A percentile compares a stretch with the other conserved stretches of the same genome.
phyloP scores from a whole-genome alignment of 371 early-diverging fungal species.

The Capillidium rhysosporum region DNA sequence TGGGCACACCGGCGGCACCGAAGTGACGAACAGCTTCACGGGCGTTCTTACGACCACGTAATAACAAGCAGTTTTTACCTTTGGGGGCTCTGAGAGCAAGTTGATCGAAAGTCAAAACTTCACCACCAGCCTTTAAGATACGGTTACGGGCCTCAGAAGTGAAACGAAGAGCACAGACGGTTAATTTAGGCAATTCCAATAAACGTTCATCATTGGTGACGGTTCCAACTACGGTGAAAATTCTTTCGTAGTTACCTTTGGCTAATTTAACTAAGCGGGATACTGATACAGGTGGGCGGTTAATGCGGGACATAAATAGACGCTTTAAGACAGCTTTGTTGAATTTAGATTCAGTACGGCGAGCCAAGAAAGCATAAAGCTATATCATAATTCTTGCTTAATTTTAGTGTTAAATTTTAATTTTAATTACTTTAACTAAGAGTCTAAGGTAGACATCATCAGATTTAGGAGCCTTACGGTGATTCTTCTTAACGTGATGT shows the following conservation, averaged over 20 bases:
- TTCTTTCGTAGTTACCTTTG: slow-evolving; percentile 52
- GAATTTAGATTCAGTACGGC: slow-evolving; percentile 93
- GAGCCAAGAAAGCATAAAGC: slow-evolving; percentile 96
- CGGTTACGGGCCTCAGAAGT: slow-evolving; percentile 90
- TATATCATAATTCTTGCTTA: slow-evolving; percentile 12
- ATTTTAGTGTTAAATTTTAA: not conserved
- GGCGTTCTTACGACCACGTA: slow-evolving; percentile 80
- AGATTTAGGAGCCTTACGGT: slow-evolving; percentile 72
- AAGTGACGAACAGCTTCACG: slow-evolving; percentile 95
- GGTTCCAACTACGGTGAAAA: slow-evolving; percentile 83
- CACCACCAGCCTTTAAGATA: slow-evolving; percentile 96
- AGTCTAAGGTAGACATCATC: slow-evolving; percentile 86
- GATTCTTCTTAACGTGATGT: slow-evolving; percentile 85
- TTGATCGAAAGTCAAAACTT: slow-evolving; percentile 94
- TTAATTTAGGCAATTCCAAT: slow-evolving; percentile 84
- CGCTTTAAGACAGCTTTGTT: slow-evolving; percentile 97
- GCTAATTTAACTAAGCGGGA: slow-evolving; percentile 60
- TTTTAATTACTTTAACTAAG: slow-evolving; percentile 67
- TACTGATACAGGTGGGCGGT: slow-evolving; percentile 87
- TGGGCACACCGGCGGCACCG: slow-evolving; percentile 70
- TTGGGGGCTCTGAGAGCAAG: slow-evolving; percentile 93
- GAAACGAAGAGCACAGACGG: slow-evolving; percentile 86
- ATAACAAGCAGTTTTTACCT: slow-evolving; percentile 84
- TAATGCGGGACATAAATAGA: slow-evolving; percentile 92
- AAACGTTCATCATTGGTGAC: slow-evolving; percentile 93